phyloP scores from a whole-genome alignment of 2,329 filamentous ascomycete species.

The Ophiostoma ips region DNA sequence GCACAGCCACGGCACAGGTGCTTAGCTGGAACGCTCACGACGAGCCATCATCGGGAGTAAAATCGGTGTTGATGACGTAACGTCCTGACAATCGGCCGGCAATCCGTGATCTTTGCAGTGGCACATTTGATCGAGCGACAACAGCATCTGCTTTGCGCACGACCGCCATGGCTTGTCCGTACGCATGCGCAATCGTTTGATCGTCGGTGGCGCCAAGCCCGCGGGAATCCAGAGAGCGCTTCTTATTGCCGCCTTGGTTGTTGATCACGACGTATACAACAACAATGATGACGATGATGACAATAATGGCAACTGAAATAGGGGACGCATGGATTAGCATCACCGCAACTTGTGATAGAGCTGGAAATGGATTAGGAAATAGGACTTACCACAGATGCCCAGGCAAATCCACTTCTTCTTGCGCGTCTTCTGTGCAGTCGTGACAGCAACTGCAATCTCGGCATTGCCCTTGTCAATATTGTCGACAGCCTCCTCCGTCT shows the following conservation, averaged over 20 bases:
- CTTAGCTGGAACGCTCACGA: no score
- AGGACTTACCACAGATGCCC: slow-evolving; percentile 48
- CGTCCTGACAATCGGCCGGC: background rate
- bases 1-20: background rate
- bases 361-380: background rate
- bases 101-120: background rate
- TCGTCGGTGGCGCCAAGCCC: slow-evolving; percentile 10
- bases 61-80: slow-evolving; percentile 12
- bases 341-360: background rate
- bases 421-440: slow-evolving; percentile 63
- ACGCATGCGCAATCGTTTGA: slow-evolving; percentile 11
- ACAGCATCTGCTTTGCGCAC: slow-evolving; percentile 3
- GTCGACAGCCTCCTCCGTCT: slow-evolving; percentile 71
- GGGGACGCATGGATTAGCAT: background rate
- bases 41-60: slow-evolving; percentile 3
- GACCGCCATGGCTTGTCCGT: slow-evolving; percentile 16
- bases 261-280: slow-evolving; percentile 35
- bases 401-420: slow-evolving; percentile 98
- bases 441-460: slow-evolving; percentile 69
- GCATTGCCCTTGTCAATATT: slow-evolving; percentile 77
- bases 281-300: slow-evolving; percentile 37
- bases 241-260: slow-evolving; percentile 19
- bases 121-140: background rate
- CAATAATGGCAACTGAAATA: slow-evolving; percentile 33
- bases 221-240: slow-evolving; percentile 14